Evolutionary conservation across 371 early-diverging fungal species (phyloP), one percentile per base, ranked within the genome.

Genomic region (Rhizomucor miehei): DNA sequence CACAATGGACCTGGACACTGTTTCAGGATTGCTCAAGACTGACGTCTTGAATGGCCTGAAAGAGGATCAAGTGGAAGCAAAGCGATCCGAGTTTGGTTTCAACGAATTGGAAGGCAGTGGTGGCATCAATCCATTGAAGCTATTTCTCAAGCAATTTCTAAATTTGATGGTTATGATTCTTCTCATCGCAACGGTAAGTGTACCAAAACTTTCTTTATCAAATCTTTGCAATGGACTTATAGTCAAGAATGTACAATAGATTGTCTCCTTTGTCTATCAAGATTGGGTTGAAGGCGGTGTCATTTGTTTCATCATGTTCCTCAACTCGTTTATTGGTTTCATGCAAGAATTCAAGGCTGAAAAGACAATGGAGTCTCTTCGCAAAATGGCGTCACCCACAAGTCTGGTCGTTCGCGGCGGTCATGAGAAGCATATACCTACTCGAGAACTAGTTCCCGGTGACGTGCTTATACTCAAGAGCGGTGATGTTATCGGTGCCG

Each of bases 401-500:
- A 79, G 83, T 43, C 80, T 84, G 6, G 85, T 79, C 54, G 88
- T 85, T 84, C 79, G 96, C 54, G 83, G 91, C 60, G 88, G 89
- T 17, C 58, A 74, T 44, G 74, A 93, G 36, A 69, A 77, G 36
- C 92, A 92, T 52, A 75, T 93, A 1, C 89, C 89, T 20, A 82
- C 93, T 4, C 60, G 71, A 34, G 76, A 82, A 6, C 75, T 93
- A 12, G 85, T 89, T 13, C 90, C 92, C 5, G 95, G 95, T 24
- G 97, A 97, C 60, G 69, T 96, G 35, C 81, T 98, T 52, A 84
- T 88, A 4, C 77, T 96, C 8, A 85, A 91, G 45, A 66, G 93
- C 36, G 98, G 98, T 45, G 95, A 95, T 66, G 94, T 93, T 57
- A 77, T 96, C 34, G 94, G 95, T 41, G 98, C 97, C 14, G 98